phyloP scores from a whole-genome alignment of 495 filamentous ascomycete species.

The Podospora australis region DNA sequence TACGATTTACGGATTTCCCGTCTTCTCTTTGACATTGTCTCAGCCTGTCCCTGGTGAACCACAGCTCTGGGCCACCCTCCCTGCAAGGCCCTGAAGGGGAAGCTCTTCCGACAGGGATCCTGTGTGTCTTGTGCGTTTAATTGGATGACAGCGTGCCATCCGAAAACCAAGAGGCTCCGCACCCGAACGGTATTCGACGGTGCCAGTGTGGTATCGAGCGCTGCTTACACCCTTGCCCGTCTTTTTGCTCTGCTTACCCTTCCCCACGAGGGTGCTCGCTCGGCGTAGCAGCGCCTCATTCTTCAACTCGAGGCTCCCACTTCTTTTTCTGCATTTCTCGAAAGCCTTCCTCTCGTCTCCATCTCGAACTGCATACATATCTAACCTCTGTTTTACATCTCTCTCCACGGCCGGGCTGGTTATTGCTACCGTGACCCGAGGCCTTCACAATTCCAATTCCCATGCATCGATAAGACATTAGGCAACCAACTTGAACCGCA shows the following conservation, averaged over 20 bases:
- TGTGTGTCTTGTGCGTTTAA: background rate
- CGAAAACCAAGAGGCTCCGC: background rate
- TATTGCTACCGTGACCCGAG: background rate
- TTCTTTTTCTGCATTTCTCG: no score
- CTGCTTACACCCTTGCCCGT: no score
- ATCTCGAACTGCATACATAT: background rate
- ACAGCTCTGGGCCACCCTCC: background rate
- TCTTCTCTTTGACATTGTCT: background rate
- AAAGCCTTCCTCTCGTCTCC: background rate
- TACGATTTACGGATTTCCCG: no score
- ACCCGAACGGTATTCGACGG: no score
- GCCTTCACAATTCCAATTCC: background rate
- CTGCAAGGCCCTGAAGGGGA: no score
- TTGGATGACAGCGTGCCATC: background rate
- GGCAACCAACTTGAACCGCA: conserved; percentile 1
- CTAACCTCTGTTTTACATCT: background rate
- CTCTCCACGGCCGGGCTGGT: background rate
- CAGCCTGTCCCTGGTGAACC: background rate
- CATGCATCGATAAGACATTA: conserved; percentile 4
- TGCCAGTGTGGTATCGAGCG: no score
- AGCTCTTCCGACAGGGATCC: no score
- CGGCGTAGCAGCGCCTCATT: no score
- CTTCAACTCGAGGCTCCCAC: background rate
- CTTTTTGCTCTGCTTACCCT: no score
- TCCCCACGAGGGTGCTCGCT: no score